Conservation (phyloP, 179 eudicot genomes). For the Spinacia oleracea region DNA sequence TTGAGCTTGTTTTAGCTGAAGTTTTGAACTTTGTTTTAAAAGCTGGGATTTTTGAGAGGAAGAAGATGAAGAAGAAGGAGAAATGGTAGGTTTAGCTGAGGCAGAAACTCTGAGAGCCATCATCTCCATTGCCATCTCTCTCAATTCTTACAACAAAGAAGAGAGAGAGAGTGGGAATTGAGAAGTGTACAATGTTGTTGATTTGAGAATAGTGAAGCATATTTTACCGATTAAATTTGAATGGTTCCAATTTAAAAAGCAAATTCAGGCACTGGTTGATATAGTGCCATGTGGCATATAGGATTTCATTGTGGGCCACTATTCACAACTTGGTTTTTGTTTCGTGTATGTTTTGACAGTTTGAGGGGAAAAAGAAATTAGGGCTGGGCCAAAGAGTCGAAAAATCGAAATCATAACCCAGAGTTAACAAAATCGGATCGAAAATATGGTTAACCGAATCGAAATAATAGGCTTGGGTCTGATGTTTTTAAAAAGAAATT, state of each 20-base stretch:
- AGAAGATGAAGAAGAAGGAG: constrained; percentile 21
- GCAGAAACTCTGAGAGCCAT: constrained; percentile 57
- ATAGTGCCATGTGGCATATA: constrained; percentile 18
- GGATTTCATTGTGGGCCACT: constrained; percentile 4
- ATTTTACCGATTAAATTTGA: constrained; percentile 26
- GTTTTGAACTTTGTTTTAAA: constrained; percentile 25
- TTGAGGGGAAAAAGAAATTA: no score
- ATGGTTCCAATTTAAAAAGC: constrained; percentile 15
- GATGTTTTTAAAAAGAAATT: no score
- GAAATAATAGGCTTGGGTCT: no score
- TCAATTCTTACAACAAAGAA: constrained; percentile 17
- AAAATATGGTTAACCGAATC: no score
- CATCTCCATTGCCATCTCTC: constrained; percentile 33
- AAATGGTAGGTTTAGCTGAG: constrained; percentile 47
- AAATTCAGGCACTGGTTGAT: constrained; percentile 8
- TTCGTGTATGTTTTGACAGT: no score
- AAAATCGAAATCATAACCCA: no score
- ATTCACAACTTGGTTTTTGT: no score
- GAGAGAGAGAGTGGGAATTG: constrained; percentile 3
- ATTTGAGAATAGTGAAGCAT: constrained; percentile 10
- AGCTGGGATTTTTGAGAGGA: constrained; percentile 36
- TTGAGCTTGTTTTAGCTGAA: not conserved
- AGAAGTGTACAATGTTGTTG: constrained; percentile 7
- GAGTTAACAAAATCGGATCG: no score
- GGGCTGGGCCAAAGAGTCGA: no score